Base-by-base conservation (phyloP, 2,329 filamentous ascomycete species). In the Stachybotrys elegans region DNA sequence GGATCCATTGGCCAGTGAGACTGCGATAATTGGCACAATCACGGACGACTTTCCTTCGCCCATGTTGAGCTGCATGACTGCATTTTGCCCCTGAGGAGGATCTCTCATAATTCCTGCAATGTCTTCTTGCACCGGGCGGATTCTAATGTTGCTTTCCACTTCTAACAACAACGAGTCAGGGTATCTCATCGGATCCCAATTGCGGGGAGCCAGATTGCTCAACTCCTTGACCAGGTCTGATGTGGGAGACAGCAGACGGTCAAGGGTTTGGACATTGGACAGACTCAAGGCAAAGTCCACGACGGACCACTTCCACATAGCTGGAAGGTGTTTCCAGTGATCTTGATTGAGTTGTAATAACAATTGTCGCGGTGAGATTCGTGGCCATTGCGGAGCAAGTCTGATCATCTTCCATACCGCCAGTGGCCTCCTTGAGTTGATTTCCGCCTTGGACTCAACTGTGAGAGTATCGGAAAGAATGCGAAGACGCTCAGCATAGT, bases 21-120 rank as follows among this genome's bases (percentile, higher is more conserved):
- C 62, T 0, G 76, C 76, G 0, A 82, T 73, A 32, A 84, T 79
- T 0, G 83, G 82, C 0, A 83, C 69, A 40, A 88, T 86, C 4
- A 85, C 76, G 0, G 81, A 83, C 0, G 78, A 79, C 49, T 86
- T 86, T 0, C 82, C 83, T 53, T 83, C 73, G 0, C 83, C 83
- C 82, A 86, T 87, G 51, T 84, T 84, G 7, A 86, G 58, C 52
- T 85, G 80, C 63, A 84, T 71, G 1, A 81, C 72, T 0, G 69
- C 57, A 49, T 81, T 84, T 0, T 53, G 36, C 0, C 52, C 57
- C 0, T 52, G 54, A 0, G 55, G 49, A 0, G 71, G 69, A 0
- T 52, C 43, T 6, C 69, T 72, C 75, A 87, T 86, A 9, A 70
- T 54, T 0, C 42, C 27, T 0, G 81, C 77, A 40, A 88, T 78